phyloP scores from a whole-genome alignment of 352 stramenopile species.

The Pseudoperonospora humuli region DNA sequence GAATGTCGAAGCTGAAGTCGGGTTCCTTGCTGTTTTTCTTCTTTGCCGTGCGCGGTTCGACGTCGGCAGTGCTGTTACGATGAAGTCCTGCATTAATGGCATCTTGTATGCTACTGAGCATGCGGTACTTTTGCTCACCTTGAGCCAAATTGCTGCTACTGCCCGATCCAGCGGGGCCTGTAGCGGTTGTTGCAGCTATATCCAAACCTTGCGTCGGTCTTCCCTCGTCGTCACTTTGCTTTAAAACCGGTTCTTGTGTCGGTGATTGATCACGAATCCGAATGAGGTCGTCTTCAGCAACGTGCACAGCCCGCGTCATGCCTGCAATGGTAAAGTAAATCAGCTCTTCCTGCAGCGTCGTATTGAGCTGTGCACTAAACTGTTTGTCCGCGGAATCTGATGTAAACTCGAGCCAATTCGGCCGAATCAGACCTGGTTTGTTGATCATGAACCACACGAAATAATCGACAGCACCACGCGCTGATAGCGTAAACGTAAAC shows the following conservation, averaged over 20 bases:
- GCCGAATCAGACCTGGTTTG: constrained; percentile 37
- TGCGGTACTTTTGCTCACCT: constrained; percentile 16
- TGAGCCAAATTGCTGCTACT: constrained; percentile 14
- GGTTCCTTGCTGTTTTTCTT: constrained; percentile 18
- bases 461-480: constrained; percentile 62
- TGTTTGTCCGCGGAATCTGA: constrained; percentile 75
- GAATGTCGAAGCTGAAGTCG: constrained; percentile 31
- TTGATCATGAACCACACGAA: constrained; percentile 88
- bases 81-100: constrained; percentile 21
- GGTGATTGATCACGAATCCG: constrained; percentile 36
- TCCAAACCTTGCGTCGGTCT: constrained; percentile 2
- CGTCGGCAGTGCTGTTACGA: constrained; percentile 20
- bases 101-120: constrained; percentile 24
- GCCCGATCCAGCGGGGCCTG: constrained; percentile 1
- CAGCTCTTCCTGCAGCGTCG: constrained; percentile 76
- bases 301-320: constrained; percentile 70
- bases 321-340: constrained; percentile 88
- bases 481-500: constrained; percentile 62
- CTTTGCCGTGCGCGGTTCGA: constrained; percentile 5
- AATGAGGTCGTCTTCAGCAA: constrained; percentile 57
- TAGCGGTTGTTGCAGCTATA: constrained; percentile 24
- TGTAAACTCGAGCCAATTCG: constrained; percentile 67
- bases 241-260: constrained; percentile 35
- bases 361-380: constrained; percentile 84
- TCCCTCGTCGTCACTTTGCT: constrained; percentile 10